Evolutionary conservation across 768 basidiomycete species (phyloP).

Genomic region (Gloeophyllum trabeum): DNA sequence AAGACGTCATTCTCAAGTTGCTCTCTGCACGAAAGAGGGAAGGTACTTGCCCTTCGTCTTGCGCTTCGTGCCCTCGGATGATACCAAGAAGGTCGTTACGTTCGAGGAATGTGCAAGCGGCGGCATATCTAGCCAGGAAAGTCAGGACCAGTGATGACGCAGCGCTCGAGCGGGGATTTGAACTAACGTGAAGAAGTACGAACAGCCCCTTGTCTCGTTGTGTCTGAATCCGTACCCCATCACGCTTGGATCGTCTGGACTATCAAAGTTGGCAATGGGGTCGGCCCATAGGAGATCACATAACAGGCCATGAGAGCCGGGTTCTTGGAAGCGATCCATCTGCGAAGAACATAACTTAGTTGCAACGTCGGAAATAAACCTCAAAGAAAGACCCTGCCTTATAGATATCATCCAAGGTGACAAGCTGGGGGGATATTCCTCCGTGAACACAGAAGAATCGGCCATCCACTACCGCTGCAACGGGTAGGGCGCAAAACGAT

Average conservation of each 20-base stretch:
- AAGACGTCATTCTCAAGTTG: not conserved
- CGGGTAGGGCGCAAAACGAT: constrained; percentile 83
- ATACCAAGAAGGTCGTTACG: constrained; percentile 86
- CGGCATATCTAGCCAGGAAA: constrained; percentile 47
- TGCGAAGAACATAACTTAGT: constrained; percentile 18
- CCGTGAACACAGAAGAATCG: constrained; percentile 98
- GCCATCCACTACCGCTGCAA: constrained; percentile 86
- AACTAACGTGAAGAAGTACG: constrained; percentile 83
- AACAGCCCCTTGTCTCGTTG: constrained; percentile 85
- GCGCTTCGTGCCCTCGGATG: constrained; percentile 94
- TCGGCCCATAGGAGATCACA: constrained; percentile 91
- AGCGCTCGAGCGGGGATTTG: not conserved
- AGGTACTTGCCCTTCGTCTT: constrained; percentile 74
- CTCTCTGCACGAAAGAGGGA: constrained; percentile 1
- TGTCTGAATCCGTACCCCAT: constrained; percentile 48
- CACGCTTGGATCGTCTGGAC: too few species aligned
- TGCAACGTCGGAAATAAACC: constrained; percentile 6
- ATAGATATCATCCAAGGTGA: constrained; percentile 65
- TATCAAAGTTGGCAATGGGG: constrained; percentile 4
- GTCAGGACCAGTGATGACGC: not conserved
- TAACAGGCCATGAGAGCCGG: constrained; percentile 81
- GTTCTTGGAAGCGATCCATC: constrained; percentile 91
- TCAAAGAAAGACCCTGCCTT: constrained; percentile 30
- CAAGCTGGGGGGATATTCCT: constrained; percentile 81
- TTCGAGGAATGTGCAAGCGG: constrained; percentile 89